Conservation (phyloP, 768 basidiomycete genomes). For the Russula sp. region DNA sequence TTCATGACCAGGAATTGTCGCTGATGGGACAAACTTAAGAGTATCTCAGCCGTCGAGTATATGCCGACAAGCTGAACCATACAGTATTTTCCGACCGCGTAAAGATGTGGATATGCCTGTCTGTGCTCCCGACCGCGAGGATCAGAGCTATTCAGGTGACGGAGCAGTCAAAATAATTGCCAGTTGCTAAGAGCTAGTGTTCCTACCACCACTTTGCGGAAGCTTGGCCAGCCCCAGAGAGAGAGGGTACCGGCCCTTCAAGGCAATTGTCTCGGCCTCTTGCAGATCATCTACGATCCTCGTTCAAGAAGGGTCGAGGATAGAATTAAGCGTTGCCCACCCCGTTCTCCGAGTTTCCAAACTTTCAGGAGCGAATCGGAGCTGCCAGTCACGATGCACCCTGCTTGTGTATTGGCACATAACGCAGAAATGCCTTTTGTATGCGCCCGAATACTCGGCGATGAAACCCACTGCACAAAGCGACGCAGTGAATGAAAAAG, state of each 20-base stretch:
- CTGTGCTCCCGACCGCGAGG: constrained; percentile 81
- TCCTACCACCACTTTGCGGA: constrained; percentile 59
- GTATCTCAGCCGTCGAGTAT: constrained; percentile 1
- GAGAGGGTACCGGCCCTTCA: constrained; percentile 69
- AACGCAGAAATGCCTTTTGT: constrained; percentile 62
- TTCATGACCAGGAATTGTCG: constrained; percentile 74
- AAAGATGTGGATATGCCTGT: constrained; percentile 71
- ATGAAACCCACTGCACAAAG: constrained; percentile 48
- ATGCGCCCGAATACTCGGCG: constrained; percentile 50
- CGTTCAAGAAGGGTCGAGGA: not conserved
- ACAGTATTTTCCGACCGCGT: constrained; percentile 55
- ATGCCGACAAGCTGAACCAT: constrained; percentile 22
- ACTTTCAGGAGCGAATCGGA: constrained; percentile 77
- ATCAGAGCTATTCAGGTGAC: constrained; percentile 40
- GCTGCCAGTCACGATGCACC: constrained; percentile 62
- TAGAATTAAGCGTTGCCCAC: constrained; percentile 23
- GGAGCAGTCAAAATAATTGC: not conserved
- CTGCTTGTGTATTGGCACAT: constrained; percentile 33
- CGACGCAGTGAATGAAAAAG: constrained; percentile 16
- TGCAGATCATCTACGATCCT: constrained; percentile 12
- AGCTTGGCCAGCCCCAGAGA: constrained; percentile 56
- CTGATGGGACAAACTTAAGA: constrained; percentile 51
- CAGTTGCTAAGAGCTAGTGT: not conserved
- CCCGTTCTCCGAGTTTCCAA: constrained; percentile 46
- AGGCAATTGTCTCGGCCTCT: constrained; percentile 50